Conservation (phyloP, 2,329 filamentous ascomycete genomes). For the Coleophoma crateriformis region DNA sequence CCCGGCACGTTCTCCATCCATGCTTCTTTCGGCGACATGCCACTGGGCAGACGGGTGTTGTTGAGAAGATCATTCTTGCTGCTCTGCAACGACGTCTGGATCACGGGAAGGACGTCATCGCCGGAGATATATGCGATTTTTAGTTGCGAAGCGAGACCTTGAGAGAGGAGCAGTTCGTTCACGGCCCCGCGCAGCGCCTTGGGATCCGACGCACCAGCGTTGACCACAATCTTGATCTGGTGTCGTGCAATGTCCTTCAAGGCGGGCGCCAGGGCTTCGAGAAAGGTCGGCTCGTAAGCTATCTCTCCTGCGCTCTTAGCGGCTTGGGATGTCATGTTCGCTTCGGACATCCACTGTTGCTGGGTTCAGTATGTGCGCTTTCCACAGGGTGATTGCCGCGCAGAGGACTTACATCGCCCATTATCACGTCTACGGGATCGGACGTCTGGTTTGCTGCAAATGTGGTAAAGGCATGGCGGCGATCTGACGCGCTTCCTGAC, state of each 20-base stretch:
- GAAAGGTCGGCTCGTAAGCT: conserved; percentile 38
- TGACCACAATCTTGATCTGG: conserved; percentile 44
- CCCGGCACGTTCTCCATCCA: background rate
- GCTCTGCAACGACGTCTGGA: background rate
- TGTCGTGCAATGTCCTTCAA: conserved; percentile 39
- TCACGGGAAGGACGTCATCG: conserved; percentile 22
- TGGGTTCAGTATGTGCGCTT: background rate
- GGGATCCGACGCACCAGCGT: conserved; percentile 48
- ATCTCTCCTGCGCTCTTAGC: conserved; percentile 30
- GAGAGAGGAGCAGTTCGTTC: conserved; percentile 28
- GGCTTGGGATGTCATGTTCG: conserved; percentile 24
- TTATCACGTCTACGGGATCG: conserved; percentile 42
- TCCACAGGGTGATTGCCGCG: background rate
- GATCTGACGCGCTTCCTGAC: conserved; percentile 38
- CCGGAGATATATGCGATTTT: conserved; percentile 29
- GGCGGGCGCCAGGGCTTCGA: conserved; percentile 14
- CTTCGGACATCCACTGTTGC: conserved; percentile 34
- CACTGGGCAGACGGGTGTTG: background rate
- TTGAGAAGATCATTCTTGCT: background rate
- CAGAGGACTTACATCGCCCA: conserved; percentile 29
- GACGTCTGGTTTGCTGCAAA: conserved; percentile 33
- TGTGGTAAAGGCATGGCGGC: conserved; percentile 36
- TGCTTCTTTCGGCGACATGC: background rate
- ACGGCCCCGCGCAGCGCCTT: conserved; percentile 30
- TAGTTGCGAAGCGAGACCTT: conserved; percentile 22